Conservation (phyloP, 2,329 filamentous ascomycete species). For the Fusarium redolens region DNA sequence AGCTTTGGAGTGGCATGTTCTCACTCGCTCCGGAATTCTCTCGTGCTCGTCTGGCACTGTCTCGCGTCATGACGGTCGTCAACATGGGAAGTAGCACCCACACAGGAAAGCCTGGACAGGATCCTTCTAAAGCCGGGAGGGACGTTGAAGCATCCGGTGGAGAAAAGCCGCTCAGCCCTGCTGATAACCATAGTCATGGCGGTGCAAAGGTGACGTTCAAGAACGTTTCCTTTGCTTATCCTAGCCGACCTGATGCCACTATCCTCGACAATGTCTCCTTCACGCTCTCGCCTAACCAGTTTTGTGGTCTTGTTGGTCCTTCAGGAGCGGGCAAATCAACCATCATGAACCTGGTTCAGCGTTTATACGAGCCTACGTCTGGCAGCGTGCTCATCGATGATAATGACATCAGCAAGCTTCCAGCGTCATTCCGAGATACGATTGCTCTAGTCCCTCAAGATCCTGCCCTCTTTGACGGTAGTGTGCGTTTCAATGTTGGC, state of each 20-base stretch:
- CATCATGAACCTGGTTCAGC: conserved; percentile 66
- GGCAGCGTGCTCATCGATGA: conserved; percentile 58
- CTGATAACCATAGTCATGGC: conserved; percentile 24
- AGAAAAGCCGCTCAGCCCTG: conserved; percentile 30
- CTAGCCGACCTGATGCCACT: conserved; percentile 66
- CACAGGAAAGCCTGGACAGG: conserved; percentile 22
- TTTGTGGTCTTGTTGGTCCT: conserved; percentile 72
- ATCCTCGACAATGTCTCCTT: conserved; percentile 68
- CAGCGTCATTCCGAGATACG: conserved; percentile 58
- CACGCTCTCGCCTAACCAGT: conserved; percentile 67
- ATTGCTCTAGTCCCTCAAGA: conserved; percentile 70
- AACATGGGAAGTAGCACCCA: not conserved
- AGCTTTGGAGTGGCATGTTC: not conserved
- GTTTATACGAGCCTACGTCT: conserved; percentile 58
- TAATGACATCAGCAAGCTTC: conserved; percentile 56
- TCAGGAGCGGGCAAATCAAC: conserved; percentile 76
- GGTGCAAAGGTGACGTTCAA: conserved; percentile 65
- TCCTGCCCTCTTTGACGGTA: conserved; percentile 66
- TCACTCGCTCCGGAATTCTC: not conserved
- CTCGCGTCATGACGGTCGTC: not conserved
- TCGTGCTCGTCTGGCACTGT: not conserved
- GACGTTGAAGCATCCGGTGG: conserved; percentile 55
- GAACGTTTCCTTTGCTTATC: conserved; percentile 73
- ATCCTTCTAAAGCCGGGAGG: conserved; percentile 29
- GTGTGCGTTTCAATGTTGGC: conserved; percentile 65